These are phyloP conservation scores for Cladosporium sp. DNA, from an alignment of 2,329 filamentous ascomycete genomes.

Conservation along the genomic window DNA sequence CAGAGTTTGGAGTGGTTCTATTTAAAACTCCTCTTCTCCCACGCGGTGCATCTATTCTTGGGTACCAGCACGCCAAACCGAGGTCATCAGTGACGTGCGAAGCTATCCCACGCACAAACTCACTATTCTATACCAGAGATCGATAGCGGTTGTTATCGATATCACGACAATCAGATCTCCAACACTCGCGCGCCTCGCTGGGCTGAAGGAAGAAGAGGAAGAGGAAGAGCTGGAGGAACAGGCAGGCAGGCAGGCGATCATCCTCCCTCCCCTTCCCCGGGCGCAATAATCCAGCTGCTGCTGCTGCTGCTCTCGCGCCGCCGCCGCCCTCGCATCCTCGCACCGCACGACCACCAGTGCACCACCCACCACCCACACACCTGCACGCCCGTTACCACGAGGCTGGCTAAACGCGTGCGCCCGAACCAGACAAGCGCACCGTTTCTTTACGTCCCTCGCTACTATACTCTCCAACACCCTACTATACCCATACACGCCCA, in stretches of 20 bases:
- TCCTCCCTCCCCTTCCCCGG: neutral
- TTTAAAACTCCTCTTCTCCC: slow-evolving; percentile 9
- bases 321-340: neutral
- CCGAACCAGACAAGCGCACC: slow-evolving; percentile 5
- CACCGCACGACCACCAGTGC: neutral
- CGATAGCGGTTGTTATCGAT: neutral
- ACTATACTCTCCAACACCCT: neutral
- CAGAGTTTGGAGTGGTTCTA: neutral
- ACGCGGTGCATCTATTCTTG: neutral
- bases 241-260: neutral
- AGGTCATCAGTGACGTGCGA: slow-evolving; percentile 10
- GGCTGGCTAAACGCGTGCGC: slow-evolving; percentile 8
- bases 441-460: slow-evolving; percentile 3
- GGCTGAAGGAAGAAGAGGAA: neutral
- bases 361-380: neutral
- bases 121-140: neutral
- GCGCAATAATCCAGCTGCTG: neutral
- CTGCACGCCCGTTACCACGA: slow-evolving; percentile 15
- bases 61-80: neutral
- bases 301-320: too few species aligned
- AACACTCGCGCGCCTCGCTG: slow-evolving; percentile 5
- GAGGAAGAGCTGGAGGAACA: neutral
- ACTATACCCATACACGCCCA: neutral
- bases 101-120: neutral
- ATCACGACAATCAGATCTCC: neutral